Evolutionary conservation across 148 eudicot species (phyloP).

Genomic region (Heliamphora exappendiculata): DNA sequence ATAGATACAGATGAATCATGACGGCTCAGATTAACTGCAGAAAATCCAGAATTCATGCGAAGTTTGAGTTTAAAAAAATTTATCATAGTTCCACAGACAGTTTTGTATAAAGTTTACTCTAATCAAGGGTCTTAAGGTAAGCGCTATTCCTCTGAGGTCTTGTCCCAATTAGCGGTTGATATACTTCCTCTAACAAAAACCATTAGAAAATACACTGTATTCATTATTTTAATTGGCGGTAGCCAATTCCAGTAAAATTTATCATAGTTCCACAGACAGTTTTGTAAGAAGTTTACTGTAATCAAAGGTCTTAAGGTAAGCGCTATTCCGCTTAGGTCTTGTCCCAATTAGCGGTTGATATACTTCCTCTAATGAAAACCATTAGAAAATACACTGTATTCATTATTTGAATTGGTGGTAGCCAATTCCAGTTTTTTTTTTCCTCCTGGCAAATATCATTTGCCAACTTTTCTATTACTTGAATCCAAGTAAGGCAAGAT

Average conservation of each 20-base stretch:
- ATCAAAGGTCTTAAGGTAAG: not conserved
- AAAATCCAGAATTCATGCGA: constrained; percentile 13
- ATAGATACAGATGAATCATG: constrained; percentile 34
- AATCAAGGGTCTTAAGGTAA: not conserved
- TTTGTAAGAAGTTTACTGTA: not conserved
- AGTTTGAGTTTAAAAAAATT: not conserved
- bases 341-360: not conserved
- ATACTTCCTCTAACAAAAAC: not conserved
- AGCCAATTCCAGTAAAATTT: no score
- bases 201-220: not conserved
- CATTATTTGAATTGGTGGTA: not conserved
- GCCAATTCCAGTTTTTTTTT: not conserved
- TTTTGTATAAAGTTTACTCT: not conserved
- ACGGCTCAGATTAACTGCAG: constrained; percentile 45
- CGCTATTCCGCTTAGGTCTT: not conserved
- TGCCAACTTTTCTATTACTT: not conserved
- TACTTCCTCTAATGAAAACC: not conserved
- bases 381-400: not conserved
- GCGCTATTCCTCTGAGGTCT: not conserved
- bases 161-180: not conserved
- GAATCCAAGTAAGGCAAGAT: not conserved
- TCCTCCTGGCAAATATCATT: no score
- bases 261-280: not conserved
- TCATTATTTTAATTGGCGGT: no score
- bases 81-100: not conserved